These are phyloP conservation scores for Jimgerdemannia flammicorona DNA, from an alignment of 192 early-diverging fungal genomes.

Conservation along the genomic window DNA sequence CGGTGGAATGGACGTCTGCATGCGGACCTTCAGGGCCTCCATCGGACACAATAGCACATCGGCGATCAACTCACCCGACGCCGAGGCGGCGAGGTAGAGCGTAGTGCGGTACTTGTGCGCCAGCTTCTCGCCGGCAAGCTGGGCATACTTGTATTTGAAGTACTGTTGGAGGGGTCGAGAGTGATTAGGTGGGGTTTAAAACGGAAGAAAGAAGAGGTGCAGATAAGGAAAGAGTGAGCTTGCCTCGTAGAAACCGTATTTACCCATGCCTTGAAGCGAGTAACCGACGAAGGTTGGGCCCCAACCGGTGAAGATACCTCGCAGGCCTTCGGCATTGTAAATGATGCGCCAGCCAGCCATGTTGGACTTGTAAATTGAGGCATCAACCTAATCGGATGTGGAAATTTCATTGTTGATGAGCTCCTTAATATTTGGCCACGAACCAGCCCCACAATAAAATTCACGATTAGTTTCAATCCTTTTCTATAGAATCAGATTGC, in stretches of 20 bases:
- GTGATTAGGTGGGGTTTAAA: neutral
- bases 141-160: conserved; percentile 76
- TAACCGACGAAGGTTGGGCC: conserved; percentile 81
- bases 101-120: conserved; percentile 72
- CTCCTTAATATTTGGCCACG: too few relatives aligned
- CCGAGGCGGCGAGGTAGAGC: conserved; percentile 70
- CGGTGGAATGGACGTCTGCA: conserved; percentile 75
- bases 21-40: conserved; percentile 85
- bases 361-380: conserved; percentile 29
- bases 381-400: conserved; percentile 15
- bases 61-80: conserved; percentile 77
- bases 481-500: conserved; percentile 4
- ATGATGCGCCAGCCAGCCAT: conserved; percentile 38
- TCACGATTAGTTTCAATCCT: neutral
- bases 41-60: conserved; percentile 81
- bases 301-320: conserved; percentile 73
- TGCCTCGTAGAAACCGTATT: conserved; percentile 85
- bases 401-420: too few relatives aligned
- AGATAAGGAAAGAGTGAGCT: neutral
- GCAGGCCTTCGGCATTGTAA: conserved; percentile 52
- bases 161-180: conserved; percentile 17
- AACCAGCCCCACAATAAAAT: neutral
- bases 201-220: neutral
- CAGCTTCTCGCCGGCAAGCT: conserved; percentile 61
- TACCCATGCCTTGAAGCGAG: conserved; percentile 80